Conservation (phyloP, 805 yeast species). For the Candida montana region DNA sequence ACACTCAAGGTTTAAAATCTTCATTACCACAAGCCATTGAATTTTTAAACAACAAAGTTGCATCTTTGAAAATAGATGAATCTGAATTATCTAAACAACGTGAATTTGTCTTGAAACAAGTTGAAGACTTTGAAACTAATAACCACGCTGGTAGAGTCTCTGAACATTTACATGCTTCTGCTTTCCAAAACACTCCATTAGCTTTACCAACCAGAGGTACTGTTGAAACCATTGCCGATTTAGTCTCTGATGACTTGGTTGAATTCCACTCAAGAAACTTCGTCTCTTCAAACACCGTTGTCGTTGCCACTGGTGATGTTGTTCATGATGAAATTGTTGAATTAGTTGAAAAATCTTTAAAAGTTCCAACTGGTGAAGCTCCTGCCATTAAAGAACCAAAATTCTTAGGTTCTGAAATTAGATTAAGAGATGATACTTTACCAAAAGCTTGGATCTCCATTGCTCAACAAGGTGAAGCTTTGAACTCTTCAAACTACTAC, state of each 20-base stretch:
- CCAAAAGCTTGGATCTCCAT: slow-evolving; percentile 76
- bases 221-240: slow-evolving; percentile 51
- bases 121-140: slow-evolving; percentile 49
- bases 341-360: slow-evolving; percentile 48
- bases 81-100: slow-evolving; percentile 45
- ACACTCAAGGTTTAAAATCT: slow-evolving; percentile 49
- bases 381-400: slow-evolving; percentile 47
- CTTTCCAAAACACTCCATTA: slow-evolving; percentile 81
- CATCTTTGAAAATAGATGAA: slow-evolving; percentile 34
- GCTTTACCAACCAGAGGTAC: slow-evolving; percentile 77
- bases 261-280: slow-evolving; percentile 52
- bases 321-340: slow-evolving; percentile 66
- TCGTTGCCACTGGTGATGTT: slow-evolving; percentile 68
- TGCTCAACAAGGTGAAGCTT: slow-evolving; percentile 69
- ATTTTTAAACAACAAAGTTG: slow-evolving; percentile 39
- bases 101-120: slow-evolving; percentile 38
- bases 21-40: slow-evolving; percentile 48
- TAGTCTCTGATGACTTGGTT: slow-evolving; percentile 54
- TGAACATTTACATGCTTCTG: slow-evolving; percentile 77
- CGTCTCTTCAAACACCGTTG: slow-evolving; percentile 58
- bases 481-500: slow-evolving; percentile 57
- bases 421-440: slow-evolving; percentile 83
- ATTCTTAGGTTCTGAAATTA: slow-evolving; percentile 81
- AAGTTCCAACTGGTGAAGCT: slow-evolving; percentile 47
- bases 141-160: slow-evolving; percentile 51